phyloP scores from a whole-genome alignment of 2,329 filamentous ascomycete genomes.

The Penicillium concentricum region DNA sequence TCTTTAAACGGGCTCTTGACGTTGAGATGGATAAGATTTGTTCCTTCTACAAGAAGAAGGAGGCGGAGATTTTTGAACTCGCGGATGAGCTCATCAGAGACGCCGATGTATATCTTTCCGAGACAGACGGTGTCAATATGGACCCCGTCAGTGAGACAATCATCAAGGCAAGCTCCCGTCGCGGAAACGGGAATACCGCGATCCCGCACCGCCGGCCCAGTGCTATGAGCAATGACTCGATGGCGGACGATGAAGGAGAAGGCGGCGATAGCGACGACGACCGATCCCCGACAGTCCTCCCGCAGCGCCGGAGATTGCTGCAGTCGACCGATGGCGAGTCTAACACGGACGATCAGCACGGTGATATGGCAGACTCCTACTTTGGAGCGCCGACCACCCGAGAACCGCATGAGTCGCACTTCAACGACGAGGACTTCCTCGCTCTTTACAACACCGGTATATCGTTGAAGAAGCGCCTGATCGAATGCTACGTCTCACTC shows the following conservation, averaged over 20 bases:
- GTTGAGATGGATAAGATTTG: conserved; percentile 91
- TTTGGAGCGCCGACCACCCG: conserved; percentile 25
- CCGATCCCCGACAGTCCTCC: conserved; percentile 30
- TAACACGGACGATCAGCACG: conserved; percentile 29
- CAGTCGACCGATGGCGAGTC: conserved; percentile 30
- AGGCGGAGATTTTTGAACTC: conserved; percentile 81
- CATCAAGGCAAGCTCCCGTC: conserved; percentile 37
- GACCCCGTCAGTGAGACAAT: conserved; percentile 44
- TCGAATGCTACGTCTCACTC: conserved; percentile 83
- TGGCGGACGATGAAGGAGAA: conserved; percentile 54
- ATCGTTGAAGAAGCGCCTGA: conserved; percentile 87
- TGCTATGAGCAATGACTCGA: conserved; percentile 42
- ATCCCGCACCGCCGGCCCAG: conserved; percentile 46
- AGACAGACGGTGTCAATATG: conserved; percentile 48
- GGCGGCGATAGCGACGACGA: conserved; percentile 60
- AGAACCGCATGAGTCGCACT: conserved; percentile 65
- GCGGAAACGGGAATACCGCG: neutral
- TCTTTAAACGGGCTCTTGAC: conserved; percentile 80
- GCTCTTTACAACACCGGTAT: conserved; percentile 70
- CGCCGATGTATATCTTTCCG: conserved; percentile 65
- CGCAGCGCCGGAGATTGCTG: conserved; percentile 14
- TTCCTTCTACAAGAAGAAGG: conserved; percentile 86
- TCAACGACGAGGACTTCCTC: conserved; percentile 69
- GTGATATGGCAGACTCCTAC: conserved; percentile 38
- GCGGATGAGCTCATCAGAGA: conserved; percentile 75